A percentile compares a stretch with the other conserved stretches of the same genome.
Conservation (phyloP, 1,284 basidiomycete species). For the Tetrapyrgos nigripes region DNA sequence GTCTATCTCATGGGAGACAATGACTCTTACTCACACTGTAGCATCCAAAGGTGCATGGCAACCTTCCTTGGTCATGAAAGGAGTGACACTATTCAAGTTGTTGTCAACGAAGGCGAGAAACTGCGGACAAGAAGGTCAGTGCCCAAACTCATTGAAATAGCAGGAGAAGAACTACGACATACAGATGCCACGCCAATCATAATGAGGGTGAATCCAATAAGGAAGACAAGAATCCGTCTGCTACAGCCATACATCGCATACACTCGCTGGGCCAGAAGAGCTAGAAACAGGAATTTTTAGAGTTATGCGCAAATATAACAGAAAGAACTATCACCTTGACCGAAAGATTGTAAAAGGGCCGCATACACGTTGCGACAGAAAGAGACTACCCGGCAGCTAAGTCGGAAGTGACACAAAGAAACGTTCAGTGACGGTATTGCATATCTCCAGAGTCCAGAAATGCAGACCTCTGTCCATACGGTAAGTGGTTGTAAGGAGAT, state of each 20-base stretch:
- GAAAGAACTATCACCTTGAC: background rate
- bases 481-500: too few relatives aligned
- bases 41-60: slow-evolving; percentile 18
- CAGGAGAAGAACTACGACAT: background rate
- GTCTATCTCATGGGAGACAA: background rate
- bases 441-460: background rate
- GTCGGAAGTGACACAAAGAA: background rate
- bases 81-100: background rate
- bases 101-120: slow-evolving; percentile 6
- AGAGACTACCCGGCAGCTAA: slow-evolving; percentile 5
- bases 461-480: too few relatives aligned
- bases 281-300: slow-evolving; percentile 1
- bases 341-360: slow-evolving; percentile 3
- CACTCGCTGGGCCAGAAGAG: slow-evolving; percentile 21
- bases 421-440: background rate
- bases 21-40: slow-evolving; percentile 11
- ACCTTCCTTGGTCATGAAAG: slow-evolving; percentile 5
- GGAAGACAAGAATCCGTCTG: slow-evolving; percentile 11
- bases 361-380: slow-evolving; percentile 6
- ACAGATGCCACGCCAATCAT: slow-evolving; percentile 5
- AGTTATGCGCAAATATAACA: background rate
- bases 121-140: background rate
- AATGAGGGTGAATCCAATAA: slow-evolving; percentile 7
- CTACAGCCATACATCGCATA: slow-evolving; percentile 22
- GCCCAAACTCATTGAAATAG: background rate